Base-by-base conservation (phyloP, 495 filamentous ascomycete species). In the Aspergillus ellipticus region DNA sequence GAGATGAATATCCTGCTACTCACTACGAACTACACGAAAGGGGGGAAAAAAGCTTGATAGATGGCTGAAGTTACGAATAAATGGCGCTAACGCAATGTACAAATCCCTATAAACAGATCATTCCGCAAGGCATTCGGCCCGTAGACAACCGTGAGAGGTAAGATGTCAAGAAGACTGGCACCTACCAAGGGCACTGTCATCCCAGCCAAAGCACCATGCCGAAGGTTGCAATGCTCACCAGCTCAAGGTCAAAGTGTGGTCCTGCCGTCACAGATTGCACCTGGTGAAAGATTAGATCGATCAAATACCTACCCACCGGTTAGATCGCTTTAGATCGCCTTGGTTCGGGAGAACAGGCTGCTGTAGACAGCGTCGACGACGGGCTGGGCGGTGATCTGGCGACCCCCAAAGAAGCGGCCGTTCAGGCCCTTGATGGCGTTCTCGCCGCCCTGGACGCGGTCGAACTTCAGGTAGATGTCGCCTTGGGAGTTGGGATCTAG, bases 331-430 rank as follows among this genome's bases (percentile, higher is more conserved):
- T 76, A 82, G 31, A 82, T 77, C 0, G 83, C 88, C 73, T 88
- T 90, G 57, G 88, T 90, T 68, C 90, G 85, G 69, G 89, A 87
- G 81, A 96, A 97, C 69, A 96, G 80, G 80, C 89, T 93, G 83
- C 89, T 92, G 84, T 99, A 99, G 71, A 99, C 90, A 59, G 90
- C 91, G 70, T 97, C 94, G 66, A 96, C 92, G 76, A 99, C 91
- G 66, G 91, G 94, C 62, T 91, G 88, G 61, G 93, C 95, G 65
- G 84, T 90, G 72, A 97, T 96, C 74, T 89, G 88, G 55, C 81
- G 81, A 53, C 90, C 91, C 55, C 89, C 92, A 67, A 97, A 99
- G 76, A 90, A 96, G 60, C 95, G 86, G 43, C 95, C 95, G 70
- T 97, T 99, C 51, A 99, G 80, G 57, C 95, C 95, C 69, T 96